Conservation (phyloP, 2,329 filamentous ascomycete genomes). For the Huntiella decipiens region DNA sequence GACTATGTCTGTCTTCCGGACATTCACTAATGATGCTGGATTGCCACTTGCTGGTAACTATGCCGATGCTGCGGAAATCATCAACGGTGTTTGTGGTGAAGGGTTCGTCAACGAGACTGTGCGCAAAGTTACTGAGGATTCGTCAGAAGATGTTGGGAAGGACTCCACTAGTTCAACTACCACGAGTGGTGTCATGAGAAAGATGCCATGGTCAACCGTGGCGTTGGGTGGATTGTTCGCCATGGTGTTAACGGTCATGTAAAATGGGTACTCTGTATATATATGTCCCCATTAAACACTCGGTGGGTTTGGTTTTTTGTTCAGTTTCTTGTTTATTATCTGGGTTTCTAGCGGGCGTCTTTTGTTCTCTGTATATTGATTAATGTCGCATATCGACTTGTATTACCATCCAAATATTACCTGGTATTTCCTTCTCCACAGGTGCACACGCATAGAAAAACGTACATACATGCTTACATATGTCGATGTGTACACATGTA, state of each 20-base stretch:
- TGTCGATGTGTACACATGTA: too few species aligned
- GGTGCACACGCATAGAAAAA: too few species aligned
- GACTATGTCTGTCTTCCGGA: conserved; percentile 66
- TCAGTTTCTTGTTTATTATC: not conserved
- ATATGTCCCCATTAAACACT: too few species aligned
- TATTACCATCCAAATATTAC: too few species aligned
- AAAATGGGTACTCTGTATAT: not conserved
- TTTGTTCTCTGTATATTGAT: not conserved
- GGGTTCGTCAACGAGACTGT: conserved; percentile 36
- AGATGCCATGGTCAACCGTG: not conserved
- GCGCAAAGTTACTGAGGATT: conserved; percentile 18
- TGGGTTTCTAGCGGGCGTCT: conserved; percentile 1
- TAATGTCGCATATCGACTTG: too few species aligned
- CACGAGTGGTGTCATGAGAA: not conserved
- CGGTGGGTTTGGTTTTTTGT: not conserved
- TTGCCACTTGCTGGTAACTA: conserved; percentile 55
- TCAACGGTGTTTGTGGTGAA: conserved; percentile 47
- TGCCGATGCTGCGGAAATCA: conserved; percentile 45
- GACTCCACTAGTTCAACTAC: not conserved
- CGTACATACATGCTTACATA: too few species aligned
- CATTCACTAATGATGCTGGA: conserved; percentile 43
- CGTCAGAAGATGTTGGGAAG: not conserved
- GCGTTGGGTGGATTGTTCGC: conserved; percentile 2
- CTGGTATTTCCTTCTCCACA: too few species aligned
- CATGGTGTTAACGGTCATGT: not conserved